phyloP scores from a whole-genome alignment of 2,329 filamentous ascomycete species.

The Pseudonectria foliicola region DNA sequence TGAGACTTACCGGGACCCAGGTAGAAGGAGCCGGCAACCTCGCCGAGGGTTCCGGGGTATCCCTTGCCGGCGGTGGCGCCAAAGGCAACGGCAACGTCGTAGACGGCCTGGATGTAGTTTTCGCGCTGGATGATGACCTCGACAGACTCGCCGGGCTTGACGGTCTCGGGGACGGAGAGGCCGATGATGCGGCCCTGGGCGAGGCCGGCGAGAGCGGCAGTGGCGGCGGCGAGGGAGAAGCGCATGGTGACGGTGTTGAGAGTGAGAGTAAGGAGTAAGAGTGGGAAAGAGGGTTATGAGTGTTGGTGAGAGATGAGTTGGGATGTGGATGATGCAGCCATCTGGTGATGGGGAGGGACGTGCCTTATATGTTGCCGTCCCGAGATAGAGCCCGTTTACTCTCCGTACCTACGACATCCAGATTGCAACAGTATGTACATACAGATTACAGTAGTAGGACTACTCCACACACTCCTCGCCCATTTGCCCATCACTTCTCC shows the following conservation, averaged over 20 bases:
- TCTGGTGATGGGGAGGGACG: too few relatives aligned
- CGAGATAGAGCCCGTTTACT: too few relatives aligned
- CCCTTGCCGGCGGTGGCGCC: constrained; percentile 24
- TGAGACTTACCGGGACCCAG: constrained; percentile 27
- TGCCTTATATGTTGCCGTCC: too few relatives aligned
- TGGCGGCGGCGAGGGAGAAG: constrained; percentile 18
- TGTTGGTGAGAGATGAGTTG: neutral
- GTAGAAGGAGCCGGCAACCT: constrained; percentile 23
- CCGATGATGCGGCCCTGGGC: constrained; percentile 35
- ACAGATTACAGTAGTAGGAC: too few relatives aligned
- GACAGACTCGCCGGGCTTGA: constrained; percentile 32
- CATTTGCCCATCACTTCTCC: too few relatives aligned
- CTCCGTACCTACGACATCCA: too few relatives aligned
- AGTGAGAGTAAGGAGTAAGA: neutral
- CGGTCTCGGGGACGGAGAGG: constrained; percentile 33
- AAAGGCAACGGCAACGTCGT: constrained; percentile 39
- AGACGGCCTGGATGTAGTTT: constrained; percentile 38
- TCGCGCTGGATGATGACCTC: constrained; percentile 31
- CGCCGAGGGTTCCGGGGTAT: constrained; percentile 24
- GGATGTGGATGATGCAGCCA: neutral
- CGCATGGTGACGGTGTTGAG: constrained; percentile 13
- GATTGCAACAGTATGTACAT: too few relatives aligned
- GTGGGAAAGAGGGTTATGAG: neutral
- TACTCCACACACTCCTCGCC: too few relatives aligned
- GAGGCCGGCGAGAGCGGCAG: constrained; percentile 19